Percentiles rank a stretch among this genome's conserved stretches.
Evolutionary conservation across 2,329 filamentous ascomycete species (phyloP).

Genomic region (Metarhizium brunneum): DNA sequence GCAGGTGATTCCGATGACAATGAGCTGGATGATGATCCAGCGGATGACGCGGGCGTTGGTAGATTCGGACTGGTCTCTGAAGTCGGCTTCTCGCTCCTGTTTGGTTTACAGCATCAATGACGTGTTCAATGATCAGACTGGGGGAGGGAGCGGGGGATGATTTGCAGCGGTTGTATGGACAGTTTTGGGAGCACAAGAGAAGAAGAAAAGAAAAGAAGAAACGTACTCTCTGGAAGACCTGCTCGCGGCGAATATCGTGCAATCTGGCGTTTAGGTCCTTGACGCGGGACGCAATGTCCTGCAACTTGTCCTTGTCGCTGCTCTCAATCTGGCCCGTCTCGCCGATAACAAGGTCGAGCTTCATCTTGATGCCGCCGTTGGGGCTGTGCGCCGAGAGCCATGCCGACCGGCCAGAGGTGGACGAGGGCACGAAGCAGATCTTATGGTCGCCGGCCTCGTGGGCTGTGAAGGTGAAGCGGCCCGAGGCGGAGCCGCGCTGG

Average conservation of each 20-base stretch:
- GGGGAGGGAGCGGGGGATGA: too few relatives aligned
- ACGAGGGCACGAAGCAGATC: slow-evolving; percentile 85
- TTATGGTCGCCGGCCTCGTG: slow-evolving; percentile 92
- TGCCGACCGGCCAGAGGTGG: slow-evolving; percentile 56
- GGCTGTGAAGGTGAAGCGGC: slow-evolving; percentile 92
- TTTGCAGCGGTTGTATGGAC: too few relatives aligned
- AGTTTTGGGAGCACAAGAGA: background rate
- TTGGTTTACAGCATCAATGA: background rate
- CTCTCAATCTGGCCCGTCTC: slow-evolving; percentile 91
- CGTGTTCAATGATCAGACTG: too few relatives aligned
- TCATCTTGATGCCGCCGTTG: slow-evolving; percentile 73
- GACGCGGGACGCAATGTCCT: slow-evolving; percentile 80
- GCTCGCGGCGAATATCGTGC: slow-evolving; percentile 83
- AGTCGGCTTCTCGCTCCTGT: slow-evolving; percentile 96
- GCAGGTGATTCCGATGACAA: slow-evolving; percentile 77
- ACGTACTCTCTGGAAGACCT: slow-evolving; percentile 86
- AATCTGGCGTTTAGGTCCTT: slow-evolving; percentile 81
- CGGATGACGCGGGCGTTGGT: slow-evolving; percentile 88
- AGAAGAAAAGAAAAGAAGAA: background rate
- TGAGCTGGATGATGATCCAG: slow-evolving; percentile 87
- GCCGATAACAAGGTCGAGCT: slow-evolving; percentile 85
- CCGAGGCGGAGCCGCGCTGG: slow-evolving; percentile 64
- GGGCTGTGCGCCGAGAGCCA: slow-evolving; percentile 61
- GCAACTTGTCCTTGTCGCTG: slow-evolving; percentile 85
- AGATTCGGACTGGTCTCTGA: slow-evolving; percentile 91